Base-by-base conservation (phyloP, 768 basidiomycete species). In the Tephrocybe rancida region DNA sequence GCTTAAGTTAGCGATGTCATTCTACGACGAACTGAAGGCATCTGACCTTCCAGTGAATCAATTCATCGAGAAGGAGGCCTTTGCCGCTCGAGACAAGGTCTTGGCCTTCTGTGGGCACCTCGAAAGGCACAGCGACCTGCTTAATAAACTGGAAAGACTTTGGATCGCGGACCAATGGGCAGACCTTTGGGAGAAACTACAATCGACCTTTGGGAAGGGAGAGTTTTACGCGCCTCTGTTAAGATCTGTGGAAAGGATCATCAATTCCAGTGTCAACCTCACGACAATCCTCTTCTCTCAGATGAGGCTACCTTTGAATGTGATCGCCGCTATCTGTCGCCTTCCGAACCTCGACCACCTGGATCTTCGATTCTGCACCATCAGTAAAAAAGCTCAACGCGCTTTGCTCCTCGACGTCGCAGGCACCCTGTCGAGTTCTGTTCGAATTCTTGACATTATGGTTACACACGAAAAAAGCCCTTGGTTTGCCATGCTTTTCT, bases 401-500 rank as follows among this genome's bases (percentile, higher is more conserved):
- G 35, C 25, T 19, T 14, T 48, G 25, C 13, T 18, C 22, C 13
- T 9, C 6, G 35, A 51, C 37, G 14, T 16, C 4, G 22, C 13
- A 7, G n/a, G 24, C 24, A 38, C 9, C 27, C 35, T 24, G 13
- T 51, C 19, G 13, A 38, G 34, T 24, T 19, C 44, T 2, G 44
- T 39, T 43, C 29, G 29, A 32, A 25, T 22, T 18, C 29, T 43
- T 34, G 29, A 26, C 21, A 51, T 25, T 16, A 11, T n/a, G 42
- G 9, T 13, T 2, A 18, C 13, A 11, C 14, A 48, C 24, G 42
- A 26, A 25, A 10, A 18, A 16, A 44, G 22, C 42, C 11, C 14
- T 41, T 34, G 49, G 49, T 50, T 29, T 22, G 41, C 38, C 5
- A 30, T 43, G 38, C n/a, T 50, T 10, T 30, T 50, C 21, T 50